A percentile compares a stretch with the other conserved stretches of the same genome.
These are phyloP conservation scores for Nepenthes alata DNA, from an alignment of 179 eudicot genomes.

Conservation along the genomic window DNA sequence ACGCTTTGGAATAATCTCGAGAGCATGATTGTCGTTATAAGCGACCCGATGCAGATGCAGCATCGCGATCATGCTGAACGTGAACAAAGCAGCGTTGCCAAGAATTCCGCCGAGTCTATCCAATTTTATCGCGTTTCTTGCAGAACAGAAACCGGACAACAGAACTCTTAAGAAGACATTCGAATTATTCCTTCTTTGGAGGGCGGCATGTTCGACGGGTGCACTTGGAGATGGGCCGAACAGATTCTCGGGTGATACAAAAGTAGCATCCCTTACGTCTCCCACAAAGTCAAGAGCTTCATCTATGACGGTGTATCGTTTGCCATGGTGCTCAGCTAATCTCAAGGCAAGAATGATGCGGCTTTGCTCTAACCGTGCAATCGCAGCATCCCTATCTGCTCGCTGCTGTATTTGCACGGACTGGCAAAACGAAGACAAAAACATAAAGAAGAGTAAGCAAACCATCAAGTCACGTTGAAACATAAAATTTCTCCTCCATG, in stretches of 20 bases:
- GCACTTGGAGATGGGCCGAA: constrained; percentile 26
- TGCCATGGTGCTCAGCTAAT: constrained; percentile 82
- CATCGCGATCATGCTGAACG: constrained; percentile 69
- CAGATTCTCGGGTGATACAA: constrained; percentile 31
- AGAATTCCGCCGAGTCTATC: constrained; percentile 58
- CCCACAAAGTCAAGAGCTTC: constrained; percentile 81
- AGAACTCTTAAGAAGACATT: constrained; percentile 35
- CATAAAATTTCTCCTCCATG: too few species aligned
- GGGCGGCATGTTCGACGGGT: constrained; percentile 18
- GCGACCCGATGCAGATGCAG: constrained; percentile 58
- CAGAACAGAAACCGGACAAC: constrained; percentile 29
- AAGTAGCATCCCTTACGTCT: constrained; percentile 42
- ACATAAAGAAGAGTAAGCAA: background rate
- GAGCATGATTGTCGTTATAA: constrained; percentile 19
- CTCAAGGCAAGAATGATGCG: constrained; percentile 65
- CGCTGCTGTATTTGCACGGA: constrained; percentile 72
- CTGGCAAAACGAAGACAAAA: constrained; percentile 22
- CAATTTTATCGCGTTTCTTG: constrained; percentile 45
- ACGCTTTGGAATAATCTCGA: constrained; percentile 20
- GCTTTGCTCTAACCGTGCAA: constrained; percentile 84
- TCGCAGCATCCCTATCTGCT: constrained; percentile 82
- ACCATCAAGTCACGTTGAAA: background rate
- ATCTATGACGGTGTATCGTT: constrained; percentile 63
- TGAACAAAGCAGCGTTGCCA: constrained; percentile 78
- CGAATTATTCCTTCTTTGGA: constrained; percentile 27